Base-by-base conservation (phyloP, 2,329 filamentous ascomycete genomes). In the Sporothrix luriei region DNA sequence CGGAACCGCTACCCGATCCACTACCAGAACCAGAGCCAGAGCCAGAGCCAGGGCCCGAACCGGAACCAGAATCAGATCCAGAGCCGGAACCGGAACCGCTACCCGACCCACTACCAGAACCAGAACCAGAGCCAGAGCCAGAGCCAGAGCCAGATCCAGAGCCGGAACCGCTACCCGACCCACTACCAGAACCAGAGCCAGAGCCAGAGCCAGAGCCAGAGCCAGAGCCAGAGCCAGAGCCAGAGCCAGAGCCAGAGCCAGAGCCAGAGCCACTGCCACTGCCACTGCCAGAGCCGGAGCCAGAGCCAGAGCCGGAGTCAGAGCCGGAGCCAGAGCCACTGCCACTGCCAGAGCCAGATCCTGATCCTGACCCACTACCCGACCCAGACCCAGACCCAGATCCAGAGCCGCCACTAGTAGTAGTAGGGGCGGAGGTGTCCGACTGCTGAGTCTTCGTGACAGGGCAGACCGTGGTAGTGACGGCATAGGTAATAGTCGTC, bases 401-500 rank as follows among this genome's bases (percentile, higher is more conserved):
- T 7, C 52, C 26, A 9, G 54, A 57, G 19, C 29, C 62, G 14
- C 52, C 19, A n/a, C 33, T 33, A 33, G 21, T 64, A 33, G 29
- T 6, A 19, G 69, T 71, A 16, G 57, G 10, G 3, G 62, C 69
- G 10, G 66, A 29, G 55, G 48, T 40, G 46, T 33, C 54, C 16
- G 66, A 54, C 29, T 57, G 54, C n/a, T 48, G 10, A 1, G 71
- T 68, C 48, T 70, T 71, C 29, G 73, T 74, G 26, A 82, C 77
- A 13, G 82, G 81, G 78, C 81, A 82, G 68, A 82, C 75, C 5
- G 81, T 83, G 55, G 80, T 82, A 49, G 75, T 68, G 16, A 71
- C 68, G 55, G 77, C 73, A 52, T 77, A 72, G 51, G 76, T 74
- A 73, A 76, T 72, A 21, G 74, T 74, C 21, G 75, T 76, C 26